Evolutionary conservation across 2,329 filamentous ascomycete species (phyloP).

Genomic region (Pyrenophora graminea): DNA sequence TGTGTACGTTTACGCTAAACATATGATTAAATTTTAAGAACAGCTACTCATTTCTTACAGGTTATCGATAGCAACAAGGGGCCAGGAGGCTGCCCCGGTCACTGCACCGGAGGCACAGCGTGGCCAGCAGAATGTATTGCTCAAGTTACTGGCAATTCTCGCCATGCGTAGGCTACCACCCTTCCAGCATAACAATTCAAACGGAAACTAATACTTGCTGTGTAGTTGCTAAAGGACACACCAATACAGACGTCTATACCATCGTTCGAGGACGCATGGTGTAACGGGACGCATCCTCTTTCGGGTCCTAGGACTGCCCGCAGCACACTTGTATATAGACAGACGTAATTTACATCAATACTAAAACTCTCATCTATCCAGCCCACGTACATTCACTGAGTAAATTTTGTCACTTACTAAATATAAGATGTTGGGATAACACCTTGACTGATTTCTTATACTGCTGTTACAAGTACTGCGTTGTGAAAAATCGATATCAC

Average conservation of each 20-base stretch:
- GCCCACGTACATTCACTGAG: too few species aligned
- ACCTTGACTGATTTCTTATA: too few species aligned
- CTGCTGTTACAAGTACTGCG: too few species aligned
- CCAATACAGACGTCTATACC: too few species aligned
- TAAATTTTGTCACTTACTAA: too few species aligned
- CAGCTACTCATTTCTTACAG: background rate
- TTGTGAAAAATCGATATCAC: too few species aligned
- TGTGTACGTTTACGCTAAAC: background rate
- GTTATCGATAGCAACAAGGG: background rate
- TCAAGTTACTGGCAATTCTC: background rate
- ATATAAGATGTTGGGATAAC: too few species aligned
- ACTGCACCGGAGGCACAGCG: background rate
- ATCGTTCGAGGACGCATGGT: too few species aligned
- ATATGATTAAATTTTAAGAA: background rate
- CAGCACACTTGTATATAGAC: background rate
- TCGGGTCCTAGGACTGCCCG: background rate
- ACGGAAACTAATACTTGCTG: too few species aligned
- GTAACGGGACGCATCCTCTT: background rate
- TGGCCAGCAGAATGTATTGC: background rate
- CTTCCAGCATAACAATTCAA: too few species aligned
- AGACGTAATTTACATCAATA: background rate
- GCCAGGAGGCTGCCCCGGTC: background rate
- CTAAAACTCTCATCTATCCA: too few species aligned
- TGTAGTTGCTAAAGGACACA: too few species aligned
- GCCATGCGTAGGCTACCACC: background rate